These are phyloP conservation scores for Aureobasidium vineae DNA, from an alignment of 2,329 filamentous ascomycete genomes.

Conservation along the genomic window DNA sequence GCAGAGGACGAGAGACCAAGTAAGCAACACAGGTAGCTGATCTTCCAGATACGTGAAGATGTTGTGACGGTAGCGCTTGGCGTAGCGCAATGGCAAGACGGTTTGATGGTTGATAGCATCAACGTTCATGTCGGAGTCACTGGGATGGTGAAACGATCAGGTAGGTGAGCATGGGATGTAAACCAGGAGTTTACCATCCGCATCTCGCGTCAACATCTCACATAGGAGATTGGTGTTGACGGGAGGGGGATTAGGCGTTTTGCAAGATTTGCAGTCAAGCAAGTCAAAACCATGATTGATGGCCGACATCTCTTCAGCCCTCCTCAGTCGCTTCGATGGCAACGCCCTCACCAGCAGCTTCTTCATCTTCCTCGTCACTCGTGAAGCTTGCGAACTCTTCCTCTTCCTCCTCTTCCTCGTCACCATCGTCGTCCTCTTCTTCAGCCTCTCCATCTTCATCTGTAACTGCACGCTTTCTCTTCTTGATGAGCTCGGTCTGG, in stretches of 20 bases:
- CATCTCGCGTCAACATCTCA: not conserved
- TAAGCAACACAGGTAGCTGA: not conserved
- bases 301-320: slow-evolving; percentile 8
- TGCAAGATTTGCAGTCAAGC: not conserved
- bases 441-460: slow-evolving; percentile 37
- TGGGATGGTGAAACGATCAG: not conserved
- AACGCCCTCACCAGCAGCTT: slow-evolving; percentile 12
- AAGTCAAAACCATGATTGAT: not conserved
- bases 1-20: not conserved
- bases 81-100: not conserved
- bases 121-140: not conserved
- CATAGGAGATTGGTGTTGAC: not conserved
- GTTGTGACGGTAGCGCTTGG: not conserved
- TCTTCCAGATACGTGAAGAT: not conserved
- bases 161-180: not conserved
- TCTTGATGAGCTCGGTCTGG: slow-evolving; percentile 77
- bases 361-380: slow-evolving; percentile 33
- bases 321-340: slow-evolving; percentile 12
- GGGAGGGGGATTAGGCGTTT: not conserved
- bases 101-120: not conserved
- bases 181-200: not conserved
- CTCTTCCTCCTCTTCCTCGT: slow-evolving; percentile 52
- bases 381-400: slow-evolving; percentile 32
- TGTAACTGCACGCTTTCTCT: slow-evolving; percentile 62
- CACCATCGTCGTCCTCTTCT: slow-evolving; percentile 39